phyloP scores from a whole-genome alignment of 129 eudicot genomes.

The Tagetes patula region DNA sequence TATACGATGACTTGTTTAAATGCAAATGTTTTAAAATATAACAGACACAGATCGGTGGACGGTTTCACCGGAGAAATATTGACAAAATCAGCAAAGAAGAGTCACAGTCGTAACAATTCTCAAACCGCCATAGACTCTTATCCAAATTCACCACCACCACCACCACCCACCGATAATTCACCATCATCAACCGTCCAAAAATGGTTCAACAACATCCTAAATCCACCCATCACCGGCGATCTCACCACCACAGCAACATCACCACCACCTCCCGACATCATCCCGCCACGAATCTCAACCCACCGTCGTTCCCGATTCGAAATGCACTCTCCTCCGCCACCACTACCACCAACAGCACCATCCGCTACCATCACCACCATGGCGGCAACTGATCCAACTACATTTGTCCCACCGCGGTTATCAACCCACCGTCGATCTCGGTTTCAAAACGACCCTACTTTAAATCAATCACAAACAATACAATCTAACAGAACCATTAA shows the following conservation, averaged over 20 bases:
- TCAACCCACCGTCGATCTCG: slow-evolving; percentile 61
- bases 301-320: slow-evolving; percentile 56
- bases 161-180: slow-evolving; percentile 31
- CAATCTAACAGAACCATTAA: slow-evolving; percentile 39
- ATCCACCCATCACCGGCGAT: slow-evolving; percentile 34
- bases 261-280: slow-evolving; percentile 34
- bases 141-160: slow-evolving; percentile 25
- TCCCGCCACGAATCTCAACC: slow-evolving; percentile 51
- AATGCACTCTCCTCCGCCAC: slow-evolving; percentile 36
- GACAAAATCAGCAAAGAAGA: slow-evolving; percentile 54
- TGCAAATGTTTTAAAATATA: slow-evolving; percentile 3
- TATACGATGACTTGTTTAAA: too few relatives aligned
- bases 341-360: slow-evolving; percentile 40
- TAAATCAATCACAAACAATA: slow-evolving; percentile 38
- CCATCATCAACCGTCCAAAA: slow-evolving; percentile 56
- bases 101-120: slow-evolving; percentile 51
- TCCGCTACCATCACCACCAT: slow-evolving; percentile 34
- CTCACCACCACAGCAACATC: slow-evolving; percentile 15
- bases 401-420: slow-evolving; percentile 55
- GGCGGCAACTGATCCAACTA: slow-evolving; percentile 26
- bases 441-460: slow-evolving; percentile 54
- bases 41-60: slow-evolving; percentile 62
- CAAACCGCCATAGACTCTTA: slow-evolving; percentile 18
- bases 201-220: slow-evolving; percentile 65
- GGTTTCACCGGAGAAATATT: slow-evolving; percentile 68